These are phyloP conservation scores for Trichosporon sp. DNA, from an alignment of 1,284 basidiomycete species.

Conservation along the genomic window DNA sequence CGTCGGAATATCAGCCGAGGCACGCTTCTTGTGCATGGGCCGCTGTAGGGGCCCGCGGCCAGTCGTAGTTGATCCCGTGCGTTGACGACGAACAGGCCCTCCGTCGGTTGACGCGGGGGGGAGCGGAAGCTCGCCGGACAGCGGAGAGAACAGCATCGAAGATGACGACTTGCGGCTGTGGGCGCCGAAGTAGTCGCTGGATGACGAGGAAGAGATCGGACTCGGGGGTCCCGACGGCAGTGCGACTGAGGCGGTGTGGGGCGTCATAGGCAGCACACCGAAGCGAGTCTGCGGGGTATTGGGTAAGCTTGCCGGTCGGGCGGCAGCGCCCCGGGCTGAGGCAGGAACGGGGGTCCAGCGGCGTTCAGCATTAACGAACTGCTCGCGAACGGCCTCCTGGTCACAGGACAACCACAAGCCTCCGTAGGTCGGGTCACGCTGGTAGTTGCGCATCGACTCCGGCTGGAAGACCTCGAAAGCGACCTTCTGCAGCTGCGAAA, in stretches of 20 bases:
- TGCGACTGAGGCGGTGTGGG: conserved; percentile 28
- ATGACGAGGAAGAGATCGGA: conserved; percentile 35
- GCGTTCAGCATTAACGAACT: conserved; percentile 29
- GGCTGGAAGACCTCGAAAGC: conserved; percentile 82
- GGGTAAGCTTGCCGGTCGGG: conserved; percentile 33
- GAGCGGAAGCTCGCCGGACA: conserved; percentile 26
- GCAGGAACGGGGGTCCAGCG: conserved; percentile 30
- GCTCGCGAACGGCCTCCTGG: conserved; percentile 35
- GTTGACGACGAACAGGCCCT: conserved; percentile 38
- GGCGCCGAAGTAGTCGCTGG: conserved; percentile 41
- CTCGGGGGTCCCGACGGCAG: conserved; percentile 42
- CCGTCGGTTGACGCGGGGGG: conserved; percentile 34
- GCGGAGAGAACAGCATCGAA: conserved; percentile 35
- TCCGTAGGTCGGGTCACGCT: conserved; percentile 27
- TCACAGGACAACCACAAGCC: conserved; percentile 44
- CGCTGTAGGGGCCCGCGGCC: conserved; percentile 28
- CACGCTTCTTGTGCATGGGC: conserved; percentile 36
- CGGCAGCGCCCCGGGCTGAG: conserved; percentile 10
- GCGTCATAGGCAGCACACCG: conserved; percentile 48
- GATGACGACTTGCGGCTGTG: conserved; percentile 42
- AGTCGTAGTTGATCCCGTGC: conserved; percentile 34
- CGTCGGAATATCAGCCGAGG: conserved; percentile 25
- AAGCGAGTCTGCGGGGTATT: conserved; percentile 40
- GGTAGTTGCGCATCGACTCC: conserved; percentile 20
- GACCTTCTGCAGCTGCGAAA: conserved; percentile 89